These are phyloP conservation scores for Magnaporthales sp. DNA, from an alignment of 2,329 filamentous ascomycete species.

Conservation along the genomic window DNA sequence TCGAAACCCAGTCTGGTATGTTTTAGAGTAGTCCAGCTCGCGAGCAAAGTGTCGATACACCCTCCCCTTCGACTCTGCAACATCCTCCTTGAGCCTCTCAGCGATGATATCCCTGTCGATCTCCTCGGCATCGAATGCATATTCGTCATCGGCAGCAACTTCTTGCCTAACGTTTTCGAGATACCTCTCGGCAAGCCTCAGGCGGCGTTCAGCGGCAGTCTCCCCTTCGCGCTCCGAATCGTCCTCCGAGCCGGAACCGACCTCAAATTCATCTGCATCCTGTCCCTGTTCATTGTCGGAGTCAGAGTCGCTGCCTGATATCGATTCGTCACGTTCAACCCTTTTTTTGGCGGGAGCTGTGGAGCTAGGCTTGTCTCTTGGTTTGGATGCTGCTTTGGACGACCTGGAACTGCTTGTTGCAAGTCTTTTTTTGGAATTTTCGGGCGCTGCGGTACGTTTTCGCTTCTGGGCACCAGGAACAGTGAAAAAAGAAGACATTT, in stretches of 20 bases:
- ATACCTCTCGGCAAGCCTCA: slow-evolving; percentile 85
- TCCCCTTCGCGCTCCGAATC: slow-evolving; percentile 71
- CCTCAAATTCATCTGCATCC: slow-evolving; percentile 27
- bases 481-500: slow-evolving; percentile 96
- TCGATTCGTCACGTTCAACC: slow-evolving; percentile 60
- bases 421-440: slow-evolving; percentile 51
- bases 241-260: slow-evolving; percentile 35
- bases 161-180: slow-evolving; percentile 82
- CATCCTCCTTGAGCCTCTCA: slow-evolving; percentile 82
- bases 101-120: slow-evolving; percentile 90
- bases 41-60: slow-evolving; percentile 74
- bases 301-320: slow-evolving; percentile 74
- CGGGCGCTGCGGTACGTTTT: slow-evolving; percentile 56
- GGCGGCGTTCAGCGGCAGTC: slow-evolving; percentile 79
- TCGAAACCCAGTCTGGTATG: slow-evolving; percentile 64
- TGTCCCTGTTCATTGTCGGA: slow-evolving; percentile 51
- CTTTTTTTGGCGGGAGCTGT: slow-evolving; percentile 29
- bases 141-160: slow-evolving; percentile 54
- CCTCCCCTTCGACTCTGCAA: slow-evolving; percentile 82
- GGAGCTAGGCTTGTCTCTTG: slow-evolving; percentile 17
- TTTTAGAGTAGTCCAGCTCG: slow-evolving; percentile 60
- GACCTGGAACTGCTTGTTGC: slow-evolving; percentile 35
- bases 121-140: slow-evolving; percentile 87
- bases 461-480: slow-evolving; percentile 79
- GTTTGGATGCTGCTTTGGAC: slow-evolving; percentile 27